A percentile compares a stretch with the other conserved stretches of the same genome.
phyloP scores from a whole-genome alignment of 129 eudicot species.

The Ambrosia trifida region DNA sequence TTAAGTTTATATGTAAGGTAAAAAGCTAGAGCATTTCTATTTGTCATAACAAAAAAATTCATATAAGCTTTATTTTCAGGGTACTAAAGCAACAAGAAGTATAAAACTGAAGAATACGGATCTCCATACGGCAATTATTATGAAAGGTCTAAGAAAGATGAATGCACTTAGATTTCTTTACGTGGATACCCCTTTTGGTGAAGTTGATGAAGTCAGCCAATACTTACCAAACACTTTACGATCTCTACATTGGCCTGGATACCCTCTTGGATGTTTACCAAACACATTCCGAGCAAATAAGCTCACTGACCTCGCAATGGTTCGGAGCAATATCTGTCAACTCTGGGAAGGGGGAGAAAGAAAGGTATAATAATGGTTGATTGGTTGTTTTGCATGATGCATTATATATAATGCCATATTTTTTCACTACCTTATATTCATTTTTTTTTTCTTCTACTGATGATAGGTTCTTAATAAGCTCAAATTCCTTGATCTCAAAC shows the following conservation, averaged over 20 bases:
- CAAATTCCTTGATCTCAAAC: too few species aligned
- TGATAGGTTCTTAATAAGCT: too few species aligned
- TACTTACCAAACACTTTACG: slow-evolving; percentile 8
- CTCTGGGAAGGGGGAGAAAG: slow-evolving; percentile 5
- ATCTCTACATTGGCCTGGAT: not conserved
- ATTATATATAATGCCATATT: not conserved
- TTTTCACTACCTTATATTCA: not conserved
- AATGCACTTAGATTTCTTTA: not conserved
- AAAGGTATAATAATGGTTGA: not conserved
- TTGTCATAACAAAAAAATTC: not conserved
- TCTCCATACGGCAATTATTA: not conserved
- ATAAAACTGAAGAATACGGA: not conserved
- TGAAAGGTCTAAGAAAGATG: slow-evolving; percentile 13
- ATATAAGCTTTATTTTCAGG: not conserved
- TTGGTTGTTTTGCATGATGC: too few species aligned
- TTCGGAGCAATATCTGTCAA: not conserved
- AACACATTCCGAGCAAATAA: not conserved
- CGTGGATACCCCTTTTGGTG: not conserved
- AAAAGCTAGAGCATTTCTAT: not conserved
- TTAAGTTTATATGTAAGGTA: not conserved
- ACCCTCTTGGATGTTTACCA: slow-evolving; percentile 6
- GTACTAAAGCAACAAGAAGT: slow-evolving; percentile 12
- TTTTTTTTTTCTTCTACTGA: too few species aligned
- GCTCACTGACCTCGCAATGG: not conserved
- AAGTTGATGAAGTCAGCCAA: not conserved